These are phyloP conservation scores for Termitomyces sp. DNA, from an alignment of 768 basidiomycete genomes.

Conservation along the genomic window DNA sequence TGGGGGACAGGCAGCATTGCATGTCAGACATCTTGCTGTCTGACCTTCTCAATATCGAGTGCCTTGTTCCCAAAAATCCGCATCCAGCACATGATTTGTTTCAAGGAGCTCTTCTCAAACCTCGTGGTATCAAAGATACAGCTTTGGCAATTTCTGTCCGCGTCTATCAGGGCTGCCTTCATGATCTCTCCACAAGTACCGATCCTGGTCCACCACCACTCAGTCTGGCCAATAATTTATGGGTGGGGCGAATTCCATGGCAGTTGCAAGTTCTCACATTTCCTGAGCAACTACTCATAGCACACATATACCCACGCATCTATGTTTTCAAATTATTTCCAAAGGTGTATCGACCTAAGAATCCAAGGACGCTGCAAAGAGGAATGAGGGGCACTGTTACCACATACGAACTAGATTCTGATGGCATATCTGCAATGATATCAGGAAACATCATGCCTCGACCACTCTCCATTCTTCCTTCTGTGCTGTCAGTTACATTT, in stretches of 20 bases:
- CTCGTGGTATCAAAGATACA: neutral
- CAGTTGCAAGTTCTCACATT: conserved; percentile 29
- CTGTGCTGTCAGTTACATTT: conserved; percentile 34
- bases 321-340: conserved; percentile 38
- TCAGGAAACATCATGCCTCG: conserved; percentile 34
- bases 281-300: conserved; percentile 36
- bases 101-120: conserved; percentile 8
- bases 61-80: neutral
- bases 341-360: neutral
- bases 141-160: neutral
- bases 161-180: neutral
- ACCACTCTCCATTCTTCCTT: conserved; percentile 25
- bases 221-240: conserved; percentile 33
- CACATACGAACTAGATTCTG: conserved; percentile 26
- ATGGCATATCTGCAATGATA: conserved; percentile 30
- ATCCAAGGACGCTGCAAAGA: conserved; percentile 18
- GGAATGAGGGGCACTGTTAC: conserved; percentile 36
- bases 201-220: conserved; percentile 3
- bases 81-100: conserved; percentile 12
- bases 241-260: conserved; percentile 34
- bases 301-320: conserved; percentile 27
- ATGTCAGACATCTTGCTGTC: neutral
- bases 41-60: neutral
- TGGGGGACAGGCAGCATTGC: neutral
- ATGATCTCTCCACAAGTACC: neutral